Percentiles rank a stretch among this genome's conserved stretches.
Conservation (phyloP, 805 yeast species). For the Kodamaea leandrae region DNA sequence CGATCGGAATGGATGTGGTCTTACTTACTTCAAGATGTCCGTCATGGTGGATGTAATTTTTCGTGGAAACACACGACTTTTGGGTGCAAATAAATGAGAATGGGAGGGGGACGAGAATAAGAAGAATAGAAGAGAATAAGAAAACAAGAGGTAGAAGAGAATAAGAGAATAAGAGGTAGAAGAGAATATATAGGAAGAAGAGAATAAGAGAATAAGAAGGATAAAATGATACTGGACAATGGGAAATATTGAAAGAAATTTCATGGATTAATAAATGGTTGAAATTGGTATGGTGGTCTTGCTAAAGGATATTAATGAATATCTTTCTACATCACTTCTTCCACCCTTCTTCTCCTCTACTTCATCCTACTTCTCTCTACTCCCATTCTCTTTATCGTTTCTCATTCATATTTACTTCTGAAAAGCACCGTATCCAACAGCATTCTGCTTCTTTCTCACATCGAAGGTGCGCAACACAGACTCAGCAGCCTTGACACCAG, state of each 20-base stretch:
- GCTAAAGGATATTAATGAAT: too few species aligned
- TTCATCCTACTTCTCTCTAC: neutral
- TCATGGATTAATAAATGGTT: too few species aligned
- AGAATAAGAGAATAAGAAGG: too few species aligned
- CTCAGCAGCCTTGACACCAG: constrained; percentile 80
- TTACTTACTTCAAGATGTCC: constrained; percentile 13
- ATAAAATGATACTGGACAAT: too few species aligned
- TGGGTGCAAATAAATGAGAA: neutral
- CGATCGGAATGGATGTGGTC: neutral
- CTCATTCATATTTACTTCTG: neutral
- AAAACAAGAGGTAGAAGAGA: neutral
- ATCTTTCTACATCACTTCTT: too few species aligned
- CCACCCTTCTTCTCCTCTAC: too few species aligned
- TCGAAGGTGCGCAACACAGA: constrained; percentile 38
- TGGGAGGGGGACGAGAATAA: neutral
- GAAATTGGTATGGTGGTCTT: too few species aligned
- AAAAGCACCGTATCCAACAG: constrained; percentile 13
- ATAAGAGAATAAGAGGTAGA: too few species aligned
- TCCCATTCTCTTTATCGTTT: neutral
- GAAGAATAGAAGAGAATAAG: neutral
- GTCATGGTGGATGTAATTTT: constrained; percentile 7
- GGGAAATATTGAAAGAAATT: too few species aligned
- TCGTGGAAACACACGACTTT: constrained; percentile 1
- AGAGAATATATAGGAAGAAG: too few species aligned
- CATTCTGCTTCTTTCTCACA: constrained; percentile 35